These are phyloP conservation scores for Pelargonium cotyledonis DNA, from an alignment of 441 rosid genomes.

Conservation along the genomic window DNA sequence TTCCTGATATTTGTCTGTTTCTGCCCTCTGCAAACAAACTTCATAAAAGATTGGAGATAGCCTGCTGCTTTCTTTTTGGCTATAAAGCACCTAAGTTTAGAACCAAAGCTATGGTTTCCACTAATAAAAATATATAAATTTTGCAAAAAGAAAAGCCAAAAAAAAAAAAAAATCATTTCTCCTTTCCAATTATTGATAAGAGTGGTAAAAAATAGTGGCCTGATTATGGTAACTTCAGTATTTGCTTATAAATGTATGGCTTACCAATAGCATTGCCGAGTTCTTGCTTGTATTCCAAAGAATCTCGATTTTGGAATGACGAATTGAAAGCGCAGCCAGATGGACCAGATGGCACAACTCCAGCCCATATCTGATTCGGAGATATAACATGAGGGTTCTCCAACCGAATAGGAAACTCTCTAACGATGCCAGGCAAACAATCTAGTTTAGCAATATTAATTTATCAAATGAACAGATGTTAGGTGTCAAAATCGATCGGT, in stretches of 20 bases:
- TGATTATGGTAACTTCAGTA: conserved; percentile 18
- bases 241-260: conserved; percentile 25
- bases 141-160: background rate
- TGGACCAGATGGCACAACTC: conserved; percentile 84
- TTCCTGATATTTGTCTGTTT: background rate
- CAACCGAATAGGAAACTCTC: conserved; percentile 81
- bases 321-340: conserved; percentile 77
- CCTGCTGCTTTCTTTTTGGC: background rate
- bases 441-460: conserved; percentile 24
- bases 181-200: conserved; percentile 4
- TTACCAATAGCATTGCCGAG: conserved; percentile 95
- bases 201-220: conserved; percentile 10
- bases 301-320: conserved; percentile 72
- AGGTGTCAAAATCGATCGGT: conserved; percentile 12
- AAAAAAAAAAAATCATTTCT: conserved; percentile 4
- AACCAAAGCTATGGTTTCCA: background rate
- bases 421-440: conserved; percentile 27
- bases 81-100: background rate
- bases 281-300: conserved; percentile 85
- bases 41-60: background rate
- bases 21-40: background rate
- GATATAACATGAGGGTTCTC: conserved; percentile 98
- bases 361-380: conserved; percentile 85
- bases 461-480: conserved; percentile 17
- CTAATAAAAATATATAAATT: background rate